Percentiles rank a stretch among this genome's conserved stretches.
These are phyloP conservation scores for Wickerhamiella australiensis DNA, from an alignment of 805 yeast genomes.

Conservation along the genomic window DNA sequence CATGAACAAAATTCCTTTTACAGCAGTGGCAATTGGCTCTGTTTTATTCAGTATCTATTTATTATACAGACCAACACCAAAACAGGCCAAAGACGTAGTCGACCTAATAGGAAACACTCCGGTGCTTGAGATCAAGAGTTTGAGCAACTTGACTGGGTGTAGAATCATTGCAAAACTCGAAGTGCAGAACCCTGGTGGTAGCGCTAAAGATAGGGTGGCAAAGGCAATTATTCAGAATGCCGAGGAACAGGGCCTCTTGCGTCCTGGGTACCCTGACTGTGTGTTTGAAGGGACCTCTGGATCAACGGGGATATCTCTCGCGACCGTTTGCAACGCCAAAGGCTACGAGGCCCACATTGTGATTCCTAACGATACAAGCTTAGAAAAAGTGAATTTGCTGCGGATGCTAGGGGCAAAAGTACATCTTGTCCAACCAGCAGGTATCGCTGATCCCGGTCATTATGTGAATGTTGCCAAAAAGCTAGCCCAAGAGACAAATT, in stretches of 20 bases:
- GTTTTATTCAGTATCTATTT: neutral
- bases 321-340: slow-evolving; percentile 73
- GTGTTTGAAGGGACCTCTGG: slow-evolving; percentile 95
- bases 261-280: slow-evolving; percentile 52
- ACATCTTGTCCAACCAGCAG: slow-evolving; percentile 83
- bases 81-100: slow-evolving; percentile 31
- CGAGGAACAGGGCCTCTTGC: slow-evolving; percentile 45
- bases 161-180: slow-evolving; percentile 81
- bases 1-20: neutral
- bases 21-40: neutral
- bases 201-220: slow-evolving; percentile 93
- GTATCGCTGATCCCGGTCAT: slow-evolving; percentile 86
- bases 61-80: neutral
- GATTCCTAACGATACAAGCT: slow-evolving; percentile 84
- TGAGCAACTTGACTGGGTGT: slow-evolving; percentile 64
- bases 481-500: slow-evolving; percentile 42
- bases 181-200: slow-evolving; percentile 81
- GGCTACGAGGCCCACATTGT: slow-evolving; percentile 92
- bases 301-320: slow-evolving; percentile 89
- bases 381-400: slow-evolving; percentile 64
- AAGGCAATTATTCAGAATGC: slow-evolving; percentile 63
- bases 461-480: slow-evolving; percentile 78
- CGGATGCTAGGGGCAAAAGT: slow-evolving; percentile 67
- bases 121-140: slow-evolving; percentile 55
- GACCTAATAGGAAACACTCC: slow-evolving; percentile 89